These are phyloP conservation scores for Metarhizium album DNA, from an alignment of 2,329 filamentous ascomycete genomes.

Conservation along the genomic window DNA sequence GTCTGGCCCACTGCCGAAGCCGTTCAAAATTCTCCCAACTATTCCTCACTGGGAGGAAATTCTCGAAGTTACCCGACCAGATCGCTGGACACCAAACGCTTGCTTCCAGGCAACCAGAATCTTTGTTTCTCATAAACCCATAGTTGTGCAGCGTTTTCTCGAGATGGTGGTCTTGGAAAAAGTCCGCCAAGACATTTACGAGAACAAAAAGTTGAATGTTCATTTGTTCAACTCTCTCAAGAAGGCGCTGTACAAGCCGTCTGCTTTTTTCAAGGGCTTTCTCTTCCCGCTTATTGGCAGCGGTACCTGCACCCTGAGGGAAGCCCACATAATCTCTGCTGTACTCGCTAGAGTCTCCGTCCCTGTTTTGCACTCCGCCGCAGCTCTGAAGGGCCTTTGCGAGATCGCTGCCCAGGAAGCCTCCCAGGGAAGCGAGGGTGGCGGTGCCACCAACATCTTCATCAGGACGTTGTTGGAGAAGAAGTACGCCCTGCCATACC, in stretches of 20 bases:
- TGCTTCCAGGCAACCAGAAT: conserved; percentile 84
- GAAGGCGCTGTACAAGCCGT: conserved; percentile 85
- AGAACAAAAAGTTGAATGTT: conserved; percentile 90
- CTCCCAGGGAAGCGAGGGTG: conserved; percentile 69
- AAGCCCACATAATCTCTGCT: conserved; percentile 83
- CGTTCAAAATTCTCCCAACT: conserved; percentile 91
- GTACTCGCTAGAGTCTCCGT: conserved; percentile 79
- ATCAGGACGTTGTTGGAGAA: conserved; percentile 91
- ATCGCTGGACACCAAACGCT: conserved; percentile 62
- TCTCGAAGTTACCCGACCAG: conserved; percentile 71
- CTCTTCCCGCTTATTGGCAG: conserved; percentile 80
- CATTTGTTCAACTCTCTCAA: conserved; percentile 91
- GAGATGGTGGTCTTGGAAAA: conserved; percentile 78
- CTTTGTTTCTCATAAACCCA: conserved; percentile 76
- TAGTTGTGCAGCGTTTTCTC: conserved; percentile 73
- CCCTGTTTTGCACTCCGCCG: conserved; percentile 84
- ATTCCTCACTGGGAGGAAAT: conserved; percentile 87
- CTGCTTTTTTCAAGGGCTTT: conserved; percentile 93
- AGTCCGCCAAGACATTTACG: conserved; percentile 88
- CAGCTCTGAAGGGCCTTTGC: conserved; percentile 81
- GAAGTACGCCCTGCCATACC: conserved; percentile 91
- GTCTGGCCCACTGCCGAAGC: conserved; percentile 91
- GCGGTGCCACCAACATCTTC: conserved; percentile 88
- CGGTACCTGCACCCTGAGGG: conserved; percentile 81
- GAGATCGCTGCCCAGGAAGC: conserved; percentile 91